phyloP scores from a whole-genome alignment of 768 basidiomycete genomes.

The Krasilnikovozyma curviuscula region DNA sequence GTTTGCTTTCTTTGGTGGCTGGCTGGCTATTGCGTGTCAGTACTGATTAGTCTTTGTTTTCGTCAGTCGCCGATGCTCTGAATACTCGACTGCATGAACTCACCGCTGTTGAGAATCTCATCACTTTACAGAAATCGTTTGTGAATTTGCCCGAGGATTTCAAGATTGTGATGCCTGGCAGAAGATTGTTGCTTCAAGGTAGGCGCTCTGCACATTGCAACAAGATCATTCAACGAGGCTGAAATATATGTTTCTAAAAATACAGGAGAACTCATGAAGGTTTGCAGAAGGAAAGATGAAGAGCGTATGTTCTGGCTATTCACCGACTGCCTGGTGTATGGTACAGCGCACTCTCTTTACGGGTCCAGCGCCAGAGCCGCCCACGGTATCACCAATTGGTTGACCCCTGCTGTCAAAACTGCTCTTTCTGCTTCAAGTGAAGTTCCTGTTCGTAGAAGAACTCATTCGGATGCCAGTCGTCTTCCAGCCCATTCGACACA shows the following conservation, averaged over 20 bases:
- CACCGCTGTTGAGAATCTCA: constrained; percentile 50
- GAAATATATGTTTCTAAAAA: background rate
- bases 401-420: background rate
- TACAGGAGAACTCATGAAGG: constrained; percentile 9
- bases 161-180: constrained; percentile 59
- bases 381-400: too few relatives aligned
- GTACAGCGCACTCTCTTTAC: constrained; percentile 2
- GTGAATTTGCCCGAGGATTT: constrained; percentile 42
- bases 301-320: constrained; percentile 12
- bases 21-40: constrained; percentile 5
- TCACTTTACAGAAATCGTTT: constrained; percentile 62
- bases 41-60: background rate
- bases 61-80: constrained; percentile 51
- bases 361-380: too few relatives aligned
- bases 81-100: constrained; percentile 63
- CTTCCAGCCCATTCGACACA: too few relatives aligned
- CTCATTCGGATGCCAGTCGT: too few relatives aligned
- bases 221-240: too few relatives aligned
- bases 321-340: constrained; percentile 12
- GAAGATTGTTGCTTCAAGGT: constrained; percentile 49
- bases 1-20: constrained; percentile 10
- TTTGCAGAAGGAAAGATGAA: background rate
- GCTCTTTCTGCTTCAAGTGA: constrained; percentile 13
- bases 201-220: too few relatives aligned
- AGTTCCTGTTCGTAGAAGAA: constrained; percentile 41